Base-by-base conservation (phyloP, 2,329 filamentous ascomycete genomes). In the Dryadomyces quercus-mongolicae region DNA sequence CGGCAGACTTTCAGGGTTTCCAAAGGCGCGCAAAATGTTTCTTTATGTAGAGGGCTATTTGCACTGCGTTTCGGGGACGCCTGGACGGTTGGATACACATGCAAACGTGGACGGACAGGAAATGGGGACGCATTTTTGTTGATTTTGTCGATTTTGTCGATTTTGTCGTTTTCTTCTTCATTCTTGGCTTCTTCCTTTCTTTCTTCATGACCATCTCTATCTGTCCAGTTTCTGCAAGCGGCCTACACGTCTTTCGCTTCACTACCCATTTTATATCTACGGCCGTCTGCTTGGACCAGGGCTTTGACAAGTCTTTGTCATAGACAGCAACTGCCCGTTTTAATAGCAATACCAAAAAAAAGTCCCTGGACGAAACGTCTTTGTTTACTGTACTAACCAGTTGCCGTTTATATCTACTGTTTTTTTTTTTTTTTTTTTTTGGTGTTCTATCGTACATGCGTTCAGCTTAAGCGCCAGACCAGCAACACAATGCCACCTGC, bases 401-500 rank as follows among this genome's bases (percentile, higher is more conserved):
- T n/a, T n/a, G n/a, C n/a, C n/a, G n/a, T 31, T 31, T 8, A 31
- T 31, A 31, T 31, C 25, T 31, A 31, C 25, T 31, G 4, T 8
- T 31, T 31, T 31, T 31, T 31, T 8, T 31, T 31, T 31, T 31
- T 31, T 4, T 5, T 4, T 5, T 31, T 31, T 31, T 31, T 31
- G 25, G 25, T n/a, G 8, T 31, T 20, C 16, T 44, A 44, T 16
- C 8, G 18, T 44, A 44, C 42, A 44, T 20, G 42, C 16, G 16
- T 16, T 60, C 0, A 76, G 74, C 8, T 18, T 9, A 42, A 20
- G 5, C 18, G 44, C 45, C 58, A 44, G 2, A 56, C 25, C 0
- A 55, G 48, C 7, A 60, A n/a, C 6, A 53, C 18, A 5, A 60
- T 18, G 5, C 49, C 21, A n/a, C 49, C 54, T 31, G 54, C 56